phyloP scores from a whole-genome alignment of 2,329 filamentous ascomycete species.

The Aspergillus sp. region DNA sequence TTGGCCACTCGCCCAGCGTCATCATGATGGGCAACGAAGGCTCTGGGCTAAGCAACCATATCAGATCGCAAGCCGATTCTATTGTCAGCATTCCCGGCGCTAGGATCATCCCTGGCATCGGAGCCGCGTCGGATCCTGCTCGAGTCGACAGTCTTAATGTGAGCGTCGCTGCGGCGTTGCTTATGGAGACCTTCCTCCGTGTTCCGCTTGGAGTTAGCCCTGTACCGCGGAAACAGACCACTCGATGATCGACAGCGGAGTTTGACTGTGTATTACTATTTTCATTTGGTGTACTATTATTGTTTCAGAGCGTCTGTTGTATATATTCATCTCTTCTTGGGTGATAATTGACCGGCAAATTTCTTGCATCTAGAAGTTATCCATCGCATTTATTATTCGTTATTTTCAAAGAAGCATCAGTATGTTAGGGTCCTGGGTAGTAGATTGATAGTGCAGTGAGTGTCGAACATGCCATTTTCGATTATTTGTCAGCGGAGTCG shows the following conservation, averaged over 20 bases:
- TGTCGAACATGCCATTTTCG: background rate
- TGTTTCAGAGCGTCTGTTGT: background rate
- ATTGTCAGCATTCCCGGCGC: conserved; percentile 62
- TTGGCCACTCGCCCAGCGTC: conserved; percentile 66
- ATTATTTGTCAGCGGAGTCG: background rate
- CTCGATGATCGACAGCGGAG: background rate
- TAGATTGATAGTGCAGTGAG: no score
- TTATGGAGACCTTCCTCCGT: conserved; percentile 50
- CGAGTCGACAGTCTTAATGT: conserved; percentile 90
- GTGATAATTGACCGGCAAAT: background rate
- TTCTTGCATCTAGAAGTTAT: background rate
- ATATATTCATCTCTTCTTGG: background rate
- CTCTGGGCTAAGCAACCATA: conserved; percentile 64
- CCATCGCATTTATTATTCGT: no score
- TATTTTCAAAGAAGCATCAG: no score
- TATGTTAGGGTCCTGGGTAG: no score
- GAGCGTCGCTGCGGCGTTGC: conserved; percentile 77
- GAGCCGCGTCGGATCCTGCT: conserved; percentile 40
- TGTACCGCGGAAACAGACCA: conserved; percentile 17
- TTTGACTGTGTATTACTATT: background rate
- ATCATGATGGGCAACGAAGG: conserved; percentile 83
- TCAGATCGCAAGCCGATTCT: conserved; percentile 66
- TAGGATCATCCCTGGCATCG: conserved; percentile 43
- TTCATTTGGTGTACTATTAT: background rate
- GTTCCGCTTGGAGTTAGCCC: conserved; percentile 30